Conservation (phyloP, 1,139 yeast genomes). For the Taphrina deformans region DNA sequence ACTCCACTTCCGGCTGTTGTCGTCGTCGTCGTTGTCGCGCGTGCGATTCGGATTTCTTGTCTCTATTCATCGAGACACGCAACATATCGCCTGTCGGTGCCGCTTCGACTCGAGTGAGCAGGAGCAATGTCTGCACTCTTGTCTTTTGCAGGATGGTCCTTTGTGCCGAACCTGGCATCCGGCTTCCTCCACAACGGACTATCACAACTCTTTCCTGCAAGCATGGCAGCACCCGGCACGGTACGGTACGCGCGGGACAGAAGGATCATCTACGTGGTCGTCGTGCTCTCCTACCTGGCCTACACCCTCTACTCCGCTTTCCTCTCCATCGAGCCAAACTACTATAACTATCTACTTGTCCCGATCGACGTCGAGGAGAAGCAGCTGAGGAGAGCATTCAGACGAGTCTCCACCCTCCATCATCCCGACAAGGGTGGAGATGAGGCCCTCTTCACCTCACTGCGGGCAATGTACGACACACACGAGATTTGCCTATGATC, state of each 20-base stretch:
- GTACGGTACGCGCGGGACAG: constrained; percentile 18
- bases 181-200: constrained; percentile 23
- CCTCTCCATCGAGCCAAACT: constrained; percentile 20
- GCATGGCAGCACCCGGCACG: constrained; percentile 11
- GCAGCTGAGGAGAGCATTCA: constrained; percentile 40
- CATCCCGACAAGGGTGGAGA: constrained; percentile 47
- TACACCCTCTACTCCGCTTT: constrained; percentile 23
- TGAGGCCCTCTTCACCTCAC: constrained; percentile 40
- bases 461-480: constrained; percentile 44
- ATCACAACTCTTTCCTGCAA: background rate
- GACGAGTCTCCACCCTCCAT: constrained; percentile 41
- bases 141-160: constrained; percentile 28
- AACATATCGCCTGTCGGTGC: too few relatives aligned
- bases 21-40: too few relatives aligned
- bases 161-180: constrained; percentile 35
- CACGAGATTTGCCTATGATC: constrained; percentile 45
- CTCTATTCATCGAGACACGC: too few relatives aligned
- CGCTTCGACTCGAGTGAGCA: too few relatives aligned
- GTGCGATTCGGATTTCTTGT: too few relatives aligned
- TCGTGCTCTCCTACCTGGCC: constrained; percentile 22
- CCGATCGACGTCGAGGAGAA: constrained; percentile 35
- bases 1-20: background rate
- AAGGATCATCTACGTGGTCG: constrained; percentile 20
- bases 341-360: constrained; percentile 39
- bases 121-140: constrained; percentile 1